These are phyloP conservation scores for Stagonosporopsis chrysanthemi DNA, from an alignment of 2,329 filamentous ascomycete species.

Conservation along the genomic window DNA sequence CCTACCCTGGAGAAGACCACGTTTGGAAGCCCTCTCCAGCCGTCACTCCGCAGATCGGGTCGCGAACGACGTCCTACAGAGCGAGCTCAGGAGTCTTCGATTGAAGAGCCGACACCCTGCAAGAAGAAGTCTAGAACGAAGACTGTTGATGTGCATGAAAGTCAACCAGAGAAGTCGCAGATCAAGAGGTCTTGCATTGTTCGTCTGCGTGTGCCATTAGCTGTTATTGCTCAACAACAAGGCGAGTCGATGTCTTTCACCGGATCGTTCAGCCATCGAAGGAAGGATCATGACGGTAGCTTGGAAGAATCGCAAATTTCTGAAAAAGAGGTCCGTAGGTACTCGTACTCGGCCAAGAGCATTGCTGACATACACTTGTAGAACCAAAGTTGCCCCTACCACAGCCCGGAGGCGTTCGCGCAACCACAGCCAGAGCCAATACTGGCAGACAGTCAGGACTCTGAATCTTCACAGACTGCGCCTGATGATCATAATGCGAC, in stretches of 20 bases:
- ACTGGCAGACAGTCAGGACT: constrained; percentile 3
- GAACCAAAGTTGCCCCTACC: constrained; percentile 1
- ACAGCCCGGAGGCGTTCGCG: constrained; percentile 3
- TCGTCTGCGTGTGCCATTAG: neutral
- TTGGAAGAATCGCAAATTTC: neutral
- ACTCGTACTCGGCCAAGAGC: no score
- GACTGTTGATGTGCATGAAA: no score
- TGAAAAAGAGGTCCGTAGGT: neutral
- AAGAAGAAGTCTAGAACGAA: neutral
- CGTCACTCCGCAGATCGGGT: constrained; percentile 2
- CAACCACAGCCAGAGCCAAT: constrained; percentile 13
- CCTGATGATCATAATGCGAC: neutral
- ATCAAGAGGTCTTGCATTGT: constrained; percentile 1
- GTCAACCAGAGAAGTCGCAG: neutral
- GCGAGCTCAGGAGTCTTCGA: neutral
- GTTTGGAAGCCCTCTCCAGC: neutral
- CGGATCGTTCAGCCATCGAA: constrained; percentile 4
- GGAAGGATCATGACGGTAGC: neutral
- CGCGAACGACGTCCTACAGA: constrained; percentile 8
- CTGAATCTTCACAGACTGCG: constrained; percentile 3
- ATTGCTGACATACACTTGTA: neutral
- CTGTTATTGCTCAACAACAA: no score
- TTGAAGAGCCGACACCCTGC: neutral
- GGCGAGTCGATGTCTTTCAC: constrained; percentile 7
- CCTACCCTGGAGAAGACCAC: neutral